Base-by-base conservation (phyloP, 2,329 filamentous ascomycete species). In the Aspergillus latus region DNA sequence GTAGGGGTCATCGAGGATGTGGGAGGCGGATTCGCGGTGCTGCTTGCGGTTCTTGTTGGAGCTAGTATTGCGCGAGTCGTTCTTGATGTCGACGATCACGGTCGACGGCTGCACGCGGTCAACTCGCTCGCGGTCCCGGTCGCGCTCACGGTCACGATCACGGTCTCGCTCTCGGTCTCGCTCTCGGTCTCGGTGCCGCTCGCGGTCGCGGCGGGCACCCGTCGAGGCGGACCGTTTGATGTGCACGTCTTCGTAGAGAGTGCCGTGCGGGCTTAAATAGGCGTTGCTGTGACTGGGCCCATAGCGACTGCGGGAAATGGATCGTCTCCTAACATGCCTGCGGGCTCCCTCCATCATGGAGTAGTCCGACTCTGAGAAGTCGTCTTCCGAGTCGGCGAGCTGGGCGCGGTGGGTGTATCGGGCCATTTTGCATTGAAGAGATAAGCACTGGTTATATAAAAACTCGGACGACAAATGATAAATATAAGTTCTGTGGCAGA, bases 11-110 rank as follows among this genome's bases (percentile, higher is more conserved):
- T 62, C 56, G 9, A 37, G 15, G 44, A 34, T 36, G 10, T 59
- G 28, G 21, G 48, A 43, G 28, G 47, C 21, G 13, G 52, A 29
- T 36, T 61, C 54, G 40, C 66, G 66, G 49, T 57, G 46, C 62
- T 59, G 49, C 63, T 62, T 59, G 26, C 60, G 60, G 11, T 62
- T 63, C 49, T 64, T 67, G 47, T 65, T 70, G 61, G 53, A 66
- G 44, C 65, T 65, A 45, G 65, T 64, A 46, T 66, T 66, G 39
- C 63, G 60, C 42, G 62, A 62, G 21, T 68, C 66, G 37, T 72
- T 70, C 54, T 69, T 70, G 64, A 68, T 74, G 56, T 73, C 73
- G 50, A 74, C 64, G 39, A 72, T 67, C 50, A 74, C 67, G 10
- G 69, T 62, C 10, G 67, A 62, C 9, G 61, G 64, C 30, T 37